phyloP scores from a whole-genome alignment of 2,329 filamentous ascomycete species.

The Talaromyces sp. region DNA sequence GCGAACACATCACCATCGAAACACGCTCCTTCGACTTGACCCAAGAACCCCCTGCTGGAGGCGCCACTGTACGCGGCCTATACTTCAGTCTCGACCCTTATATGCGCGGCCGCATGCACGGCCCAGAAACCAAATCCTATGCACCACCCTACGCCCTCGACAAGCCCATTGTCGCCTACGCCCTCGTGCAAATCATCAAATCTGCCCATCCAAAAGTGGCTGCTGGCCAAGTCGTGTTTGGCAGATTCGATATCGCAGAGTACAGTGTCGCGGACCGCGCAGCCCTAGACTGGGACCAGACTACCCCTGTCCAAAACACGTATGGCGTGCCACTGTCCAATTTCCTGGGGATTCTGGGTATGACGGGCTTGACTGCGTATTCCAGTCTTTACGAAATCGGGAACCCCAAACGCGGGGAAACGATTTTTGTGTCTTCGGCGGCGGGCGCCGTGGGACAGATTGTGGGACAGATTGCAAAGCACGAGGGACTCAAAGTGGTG shows the following conservation, averaged over 20 bases:
- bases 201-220: constrained; percentile 49
- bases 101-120: constrained; percentile 72
- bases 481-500: constrained; percentile 70
- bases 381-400: constrained; percentile 69
- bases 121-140: constrained; percentile 61
- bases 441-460: constrained; percentile 77
- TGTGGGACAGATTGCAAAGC: constrained; percentile 78
- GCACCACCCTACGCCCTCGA: constrained; percentile 55
- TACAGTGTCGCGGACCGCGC: constrained; percentile 58
- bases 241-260: constrained; percentile 43
- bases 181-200: constrained; percentile 64
- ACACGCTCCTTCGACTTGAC: constrained; percentile 59
- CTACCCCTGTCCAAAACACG: constrained; percentile 1
- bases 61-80: constrained; percentile 63
- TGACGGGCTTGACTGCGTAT: constrained; percentile 73
- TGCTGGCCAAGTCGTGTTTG: constrained; percentile 62
- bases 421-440: constrained; percentile 75
- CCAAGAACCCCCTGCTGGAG: constrained; percentile 52
- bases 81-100: constrained; percentile 81
- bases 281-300: constrained; percentile 39
- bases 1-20: constrained; percentile 65
- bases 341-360: constrained; percentile 72
- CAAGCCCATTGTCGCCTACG: constrained; percentile 58
- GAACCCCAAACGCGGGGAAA: constrained; percentile 69
- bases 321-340: constrained; percentile 55